Conservation (phyloP, 1,284 basidiomycete genomes). For the Pseudozyma sp. region DNA sequence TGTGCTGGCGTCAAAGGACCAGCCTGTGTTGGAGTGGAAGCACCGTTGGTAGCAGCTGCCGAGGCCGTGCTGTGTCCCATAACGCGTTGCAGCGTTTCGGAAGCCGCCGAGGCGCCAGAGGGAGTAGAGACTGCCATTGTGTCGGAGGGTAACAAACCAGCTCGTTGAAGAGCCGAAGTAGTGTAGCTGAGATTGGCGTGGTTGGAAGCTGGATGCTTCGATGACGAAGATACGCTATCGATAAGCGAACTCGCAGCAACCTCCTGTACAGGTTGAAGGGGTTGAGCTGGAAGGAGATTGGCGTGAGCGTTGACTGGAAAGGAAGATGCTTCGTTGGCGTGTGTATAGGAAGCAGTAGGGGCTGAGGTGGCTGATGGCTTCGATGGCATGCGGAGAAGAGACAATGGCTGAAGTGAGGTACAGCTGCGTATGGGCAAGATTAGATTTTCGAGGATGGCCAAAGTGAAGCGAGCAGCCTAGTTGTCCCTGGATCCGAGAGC, state of each 20-base stretch:
- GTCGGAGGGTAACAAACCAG: constrained; percentile 30
- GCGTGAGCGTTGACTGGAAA: constrained; percentile 8
- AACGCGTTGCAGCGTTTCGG: constrained; percentile 43
- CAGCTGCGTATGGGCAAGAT: background rate
- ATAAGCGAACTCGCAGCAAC: constrained; percentile 32
- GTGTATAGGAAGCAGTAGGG: constrained; percentile 18
- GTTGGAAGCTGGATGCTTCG: constrained; percentile 18
- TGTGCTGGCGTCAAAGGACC: constrained; percentile 44
- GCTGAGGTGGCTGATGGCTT: constrained; percentile 11
- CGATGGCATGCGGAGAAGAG: constrained; percentile 28
- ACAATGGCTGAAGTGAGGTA: background rate
- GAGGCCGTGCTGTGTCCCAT: constrained; percentile 34
- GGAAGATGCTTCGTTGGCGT: constrained; percentile 19
- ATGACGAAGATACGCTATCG: constrained; percentile 15
- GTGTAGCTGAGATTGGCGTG: constrained; percentile 25
- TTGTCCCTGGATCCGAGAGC: too few species aligned
- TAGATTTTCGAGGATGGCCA: too few species aligned
- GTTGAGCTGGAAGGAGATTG: constrained; percentile 10
- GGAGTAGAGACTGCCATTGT: constrained; percentile 17
- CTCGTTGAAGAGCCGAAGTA: constrained; percentile 41
- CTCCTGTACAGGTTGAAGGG: constrained; percentile 47
- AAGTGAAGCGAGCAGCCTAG: too few species aligned
- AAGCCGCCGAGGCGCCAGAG: constrained; percentile 35
- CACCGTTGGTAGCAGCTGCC: constrained; percentile 29
- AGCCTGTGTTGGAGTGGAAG: constrained; percentile 22